A percentile compares a stretch with the other conserved stretches of the same genome.
Conservation (phyloP, 148 eudicot genomes). For the Vaccinium corymbosum region DNA sequence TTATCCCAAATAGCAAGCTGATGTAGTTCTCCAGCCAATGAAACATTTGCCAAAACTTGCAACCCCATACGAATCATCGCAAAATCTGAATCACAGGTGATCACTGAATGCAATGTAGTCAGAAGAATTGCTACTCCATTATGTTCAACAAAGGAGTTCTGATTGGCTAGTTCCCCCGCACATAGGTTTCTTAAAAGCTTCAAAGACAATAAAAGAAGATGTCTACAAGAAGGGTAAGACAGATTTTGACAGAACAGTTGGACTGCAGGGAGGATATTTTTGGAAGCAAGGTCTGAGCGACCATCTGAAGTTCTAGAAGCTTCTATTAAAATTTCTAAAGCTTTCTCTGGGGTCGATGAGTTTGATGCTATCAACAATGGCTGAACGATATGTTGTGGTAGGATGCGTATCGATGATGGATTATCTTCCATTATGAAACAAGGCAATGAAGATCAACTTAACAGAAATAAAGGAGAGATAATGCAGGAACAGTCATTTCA, state of each 20-base stretch:
- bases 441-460: neutral
- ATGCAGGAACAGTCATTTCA: constrained; percentile 9
- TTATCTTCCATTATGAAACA: constrained; percentile 32
- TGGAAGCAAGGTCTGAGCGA: constrained; percentile 57
- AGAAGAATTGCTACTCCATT: constrained; percentile 54
- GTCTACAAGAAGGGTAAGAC: constrained; percentile 27
- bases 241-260: constrained; percentile 47
- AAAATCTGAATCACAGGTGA: constrained; percentile 32
- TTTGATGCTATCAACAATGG: constrained; percentile 39
- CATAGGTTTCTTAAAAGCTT: constrained; percentile 81
- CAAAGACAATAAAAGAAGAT: constrained; percentile 48
- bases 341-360: constrained; percentile 38
- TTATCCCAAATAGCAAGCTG: constrained; percentile 61
- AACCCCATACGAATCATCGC: constrained; percentile 52
- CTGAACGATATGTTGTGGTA: constrained; percentile 40
- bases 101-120: constrained; percentile 23
- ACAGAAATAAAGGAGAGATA: neutral
- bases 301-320: constrained; percentile 50
- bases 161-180: constrained; percentile 69
- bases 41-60: constrained; percentile 75
- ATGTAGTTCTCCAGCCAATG: constrained; percentile 67
- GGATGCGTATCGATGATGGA: constrained; percentile 10
- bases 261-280: constrained; percentile 32
- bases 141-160: constrained; percentile 52
- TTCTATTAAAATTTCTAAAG: constrained; percentile 45